Evolutionary conservation across 768 basidiomycete genomes (phyloP), one percentile per base, ranked within the genome.

Genomic region (Amanita fuliginea): DNA sequence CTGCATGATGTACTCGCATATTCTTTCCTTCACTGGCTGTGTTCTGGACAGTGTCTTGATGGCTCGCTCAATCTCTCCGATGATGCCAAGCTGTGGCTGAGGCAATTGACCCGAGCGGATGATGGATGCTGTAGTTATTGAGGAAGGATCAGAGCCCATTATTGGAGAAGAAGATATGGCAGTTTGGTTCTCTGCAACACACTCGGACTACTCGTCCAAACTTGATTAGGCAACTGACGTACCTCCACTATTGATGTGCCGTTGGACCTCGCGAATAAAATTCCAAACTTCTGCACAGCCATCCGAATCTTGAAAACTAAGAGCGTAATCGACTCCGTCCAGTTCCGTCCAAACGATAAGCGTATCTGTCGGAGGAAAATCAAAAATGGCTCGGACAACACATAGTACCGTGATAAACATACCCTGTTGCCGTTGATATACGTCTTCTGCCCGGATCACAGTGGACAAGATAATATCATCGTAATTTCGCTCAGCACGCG

Each of bases 281-380:
- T 86, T 87, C 95, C 96, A 99, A 43, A 98, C 89, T 69, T 98
- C 93, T 28, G 82, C 75, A 57, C 95, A 99, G 26, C 94, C 96
- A 54, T 92, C 89, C 0, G 89, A 79, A 57, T 97, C 95, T 61
- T 97, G 95, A 58, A 99, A 99, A 58, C 92, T 95, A 47, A 99
- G 72, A 2, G 95, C 95, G 61, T 96, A 94, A 65, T 99, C 96
- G 33, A 86, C 81, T 24, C 90, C 89, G 54, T 89, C 85, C 1
- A 90, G 87, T 62, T 98, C 95, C 3, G 95, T 98, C 96, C 96
- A 99, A 16, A 97, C 95, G 57, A 99, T 97, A 42, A 99, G 76
- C 10, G 96, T 99, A 60, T 97, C 95, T 94, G 30, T 19, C n/a
- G n/a, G 22, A 14, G 40, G 44, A 32, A 54, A 9, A 42, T n/a